phyloP scores from a whole-genome alignment of 176 grass and related monocot genomes.

The barley (Hordeum vulgare) region DNA sequence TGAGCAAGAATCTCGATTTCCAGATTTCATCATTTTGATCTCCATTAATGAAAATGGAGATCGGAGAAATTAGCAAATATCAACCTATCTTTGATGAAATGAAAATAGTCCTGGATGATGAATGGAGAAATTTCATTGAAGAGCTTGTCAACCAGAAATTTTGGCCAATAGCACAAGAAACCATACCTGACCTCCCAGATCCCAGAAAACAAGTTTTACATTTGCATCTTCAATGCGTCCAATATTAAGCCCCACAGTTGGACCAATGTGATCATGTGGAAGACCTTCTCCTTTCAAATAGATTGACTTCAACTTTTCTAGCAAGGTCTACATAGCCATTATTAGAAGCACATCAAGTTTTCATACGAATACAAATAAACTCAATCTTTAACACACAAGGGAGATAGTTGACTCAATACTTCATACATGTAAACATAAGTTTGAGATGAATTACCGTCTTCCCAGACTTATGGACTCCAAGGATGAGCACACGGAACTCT shows the following conservation, averaged over 20 bases:
- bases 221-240: constrained; percentile 87
- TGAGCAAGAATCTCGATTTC: neutral
- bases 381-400: neutral
- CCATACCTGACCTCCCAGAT: constrained; percentile 97
- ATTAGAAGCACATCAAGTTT: constrained; percentile 12
- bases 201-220: constrained; percentile 97
- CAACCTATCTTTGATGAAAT: neutral
- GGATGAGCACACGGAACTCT: constrained; percentile 90
- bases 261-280: constrained; percentile 81
- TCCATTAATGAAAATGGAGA: neutral
- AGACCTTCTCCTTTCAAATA: constrained; percentile 73
- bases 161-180: neutral
- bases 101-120: neutral
- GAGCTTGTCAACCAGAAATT: neutral
- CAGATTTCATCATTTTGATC: neutral
- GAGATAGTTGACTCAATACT: neutral
- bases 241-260: constrained; percentile 97
- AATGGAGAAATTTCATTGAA: neutral
- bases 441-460: constrained; percentile 79
- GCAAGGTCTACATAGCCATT: constrained; percentile 59
- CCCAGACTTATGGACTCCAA: constrained; percentile 88
- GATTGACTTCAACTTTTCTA: constrained; percentile 92
- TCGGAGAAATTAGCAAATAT: neutral
- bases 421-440: neutral
- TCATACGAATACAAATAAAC: neutral